Evolutionary conservation across 306 rosid species (phyloP).

Genomic region (Gastrolobium bilobum): DNA sequence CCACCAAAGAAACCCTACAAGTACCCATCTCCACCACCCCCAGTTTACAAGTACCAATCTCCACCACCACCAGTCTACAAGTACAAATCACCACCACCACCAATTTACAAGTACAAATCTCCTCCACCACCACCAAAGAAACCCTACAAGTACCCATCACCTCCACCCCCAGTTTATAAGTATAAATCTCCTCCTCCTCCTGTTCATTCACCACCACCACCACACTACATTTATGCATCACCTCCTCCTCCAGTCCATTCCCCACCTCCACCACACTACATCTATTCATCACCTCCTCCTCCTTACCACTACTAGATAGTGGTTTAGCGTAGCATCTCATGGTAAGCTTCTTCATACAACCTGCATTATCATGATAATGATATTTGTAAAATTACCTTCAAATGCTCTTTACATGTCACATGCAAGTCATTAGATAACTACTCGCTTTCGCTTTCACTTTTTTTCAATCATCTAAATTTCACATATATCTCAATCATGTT

Average conservation of each 20-base stretch:
- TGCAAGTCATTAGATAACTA: not conserved
- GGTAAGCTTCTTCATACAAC: conserved; percentile 48
- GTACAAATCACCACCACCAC: not conserved
- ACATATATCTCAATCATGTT: too few relatives aligned
- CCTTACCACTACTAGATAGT: conserved; percentile 67
- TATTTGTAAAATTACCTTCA: not conserved
- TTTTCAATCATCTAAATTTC: too few relatives aligned
- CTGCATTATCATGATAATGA: not conserved
- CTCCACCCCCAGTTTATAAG: conserved; percentile 24
- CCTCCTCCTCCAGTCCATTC: not conserved
- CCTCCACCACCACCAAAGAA: conserved; percentile 31
- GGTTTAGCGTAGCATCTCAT: not conserved
- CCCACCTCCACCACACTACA: conserved; percentile 52
- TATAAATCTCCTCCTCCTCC: conserved; percentile 32
- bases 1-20: too few relatives aligned
- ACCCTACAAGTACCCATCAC: conserved; percentile 31
- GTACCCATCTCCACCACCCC: too few relatives aligned
- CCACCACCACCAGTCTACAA: not conserved
- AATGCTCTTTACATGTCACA: not conserved
- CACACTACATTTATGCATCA: not conserved
- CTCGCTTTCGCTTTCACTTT: too few relatives aligned
- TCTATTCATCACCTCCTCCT: conserved; percentile 74
- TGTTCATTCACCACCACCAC: not conserved
- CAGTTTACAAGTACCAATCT: too few relatives aligned
- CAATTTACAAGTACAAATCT: not conserved